These are phyloP conservation scores for Cladosporium phlei DNA, from an alignment of 2,329 filamentous ascomycete genomes.

Conservation along the genomic window DNA sequence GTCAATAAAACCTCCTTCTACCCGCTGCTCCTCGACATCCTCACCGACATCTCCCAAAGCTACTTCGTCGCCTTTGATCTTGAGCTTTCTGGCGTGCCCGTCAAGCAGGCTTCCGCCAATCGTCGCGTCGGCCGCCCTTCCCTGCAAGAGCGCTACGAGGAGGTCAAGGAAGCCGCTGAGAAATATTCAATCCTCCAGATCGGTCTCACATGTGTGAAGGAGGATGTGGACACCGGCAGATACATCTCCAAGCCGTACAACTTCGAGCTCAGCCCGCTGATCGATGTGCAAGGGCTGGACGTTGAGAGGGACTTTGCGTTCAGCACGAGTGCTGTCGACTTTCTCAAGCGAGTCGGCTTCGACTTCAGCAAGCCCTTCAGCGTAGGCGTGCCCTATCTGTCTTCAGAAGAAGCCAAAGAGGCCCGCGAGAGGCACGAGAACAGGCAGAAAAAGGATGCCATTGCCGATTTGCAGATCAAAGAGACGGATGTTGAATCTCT, in stretches of 20 bases:
- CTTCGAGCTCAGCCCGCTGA: constrained; percentile 56
- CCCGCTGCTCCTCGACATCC: constrained; percentile 49
- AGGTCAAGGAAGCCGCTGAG: constrained; percentile 57
- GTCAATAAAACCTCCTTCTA: constrained; percentile 49
- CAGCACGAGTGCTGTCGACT: constrained; percentile 57
- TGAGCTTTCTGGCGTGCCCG: constrained; percentile 61
- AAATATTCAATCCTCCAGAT: constrained; percentile 62
- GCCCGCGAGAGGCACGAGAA: constrained; percentile 44
- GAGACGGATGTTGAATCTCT: constrained; percentile 49
- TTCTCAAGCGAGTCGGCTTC: constrained; percentile 56
- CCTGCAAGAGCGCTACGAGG: constrained; percentile 57
- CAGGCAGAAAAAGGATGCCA: constrained; percentile 38
- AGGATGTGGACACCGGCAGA: constrained; percentile 49
- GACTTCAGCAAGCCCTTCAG: constrained; percentile 53
- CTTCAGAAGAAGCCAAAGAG: constrained; percentile 51
- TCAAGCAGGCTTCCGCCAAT: constrained; percentile 33
- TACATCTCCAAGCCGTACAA: constrained; percentile 63
- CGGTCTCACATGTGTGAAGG: constrained; percentile 61
- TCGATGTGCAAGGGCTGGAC: constrained; percentile 47
- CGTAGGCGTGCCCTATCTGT: constrained; percentile 58
- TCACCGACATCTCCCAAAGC: constrained; percentile 54
- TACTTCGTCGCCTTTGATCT: constrained; percentile 62
- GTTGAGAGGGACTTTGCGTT: constrained; percentile 55
- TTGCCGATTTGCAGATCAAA: constrained; percentile 46
- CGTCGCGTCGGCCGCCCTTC: constrained; percentile 36